phyloP scores from a whole-genome alignment of 192 early-diverging fungal genomes.

The Piromyces finnis region DNA sequence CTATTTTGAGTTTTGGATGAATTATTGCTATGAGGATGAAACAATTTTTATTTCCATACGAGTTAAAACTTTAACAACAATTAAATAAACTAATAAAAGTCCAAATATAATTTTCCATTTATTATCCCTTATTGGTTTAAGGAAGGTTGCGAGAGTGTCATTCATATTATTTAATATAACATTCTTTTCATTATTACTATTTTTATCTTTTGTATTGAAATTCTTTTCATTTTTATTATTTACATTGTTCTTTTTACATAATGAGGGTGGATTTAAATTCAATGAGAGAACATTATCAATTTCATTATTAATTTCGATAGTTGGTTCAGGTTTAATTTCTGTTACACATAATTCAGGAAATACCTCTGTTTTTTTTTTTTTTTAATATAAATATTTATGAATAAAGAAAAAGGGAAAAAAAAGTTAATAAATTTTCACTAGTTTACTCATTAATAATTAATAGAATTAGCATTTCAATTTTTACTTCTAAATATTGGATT shows the following conservation, averaged over 20 bases:
- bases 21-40: not conserved
- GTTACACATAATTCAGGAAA: constrained; percentile 63
- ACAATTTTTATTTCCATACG: not conserved
- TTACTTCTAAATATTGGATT: constrained; percentile 60
- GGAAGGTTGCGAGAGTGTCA: not conserved
- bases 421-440: not conserved
- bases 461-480: too few species aligned
- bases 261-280: not conserved
- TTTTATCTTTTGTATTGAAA: not conserved
- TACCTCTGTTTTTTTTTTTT: constrained; percentile 41
- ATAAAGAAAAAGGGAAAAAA: not conserved
- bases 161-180: not conserved
- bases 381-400: not conserved
- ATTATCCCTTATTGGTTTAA: not conserved
- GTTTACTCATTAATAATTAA: too few species aligned
- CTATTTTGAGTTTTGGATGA: too few species aligned
- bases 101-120: not conserved
- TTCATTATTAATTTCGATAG: not conserved
- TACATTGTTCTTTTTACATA: not conserved
- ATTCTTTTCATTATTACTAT: not conserved
- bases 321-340: not conserved
- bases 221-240: not conserved
- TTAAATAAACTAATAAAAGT: not conserved
- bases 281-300: not conserved
- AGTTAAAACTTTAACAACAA: not conserved